Percentiles rank a stretch among this genome's conserved stretches.
Conservation (phyloP, 768 basidiomycete species). For the Vishniacozyma victoriae region DNA sequence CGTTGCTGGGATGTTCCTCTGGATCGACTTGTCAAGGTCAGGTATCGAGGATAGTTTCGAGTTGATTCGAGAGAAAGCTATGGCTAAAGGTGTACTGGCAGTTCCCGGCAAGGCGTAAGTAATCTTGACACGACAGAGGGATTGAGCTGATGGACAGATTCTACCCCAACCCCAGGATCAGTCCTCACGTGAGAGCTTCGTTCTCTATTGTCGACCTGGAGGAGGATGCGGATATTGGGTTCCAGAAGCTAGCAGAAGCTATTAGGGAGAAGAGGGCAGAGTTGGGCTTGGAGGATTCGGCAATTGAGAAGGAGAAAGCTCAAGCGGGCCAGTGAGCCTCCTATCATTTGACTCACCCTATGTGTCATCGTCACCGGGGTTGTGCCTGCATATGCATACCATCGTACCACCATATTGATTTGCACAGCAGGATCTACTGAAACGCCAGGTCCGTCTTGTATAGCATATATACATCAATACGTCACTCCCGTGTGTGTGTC, state of each 20-base stretch:
- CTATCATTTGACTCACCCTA: too few species aligned
- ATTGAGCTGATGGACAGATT: slow-evolving; percentile 52
- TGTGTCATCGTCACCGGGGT: too few species aligned
- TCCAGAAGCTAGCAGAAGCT: slow-evolving; percentile 57
- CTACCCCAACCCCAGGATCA: slow-evolving; percentile 63
- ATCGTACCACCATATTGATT: too few species aligned
- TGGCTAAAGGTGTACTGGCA: slow-evolving; percentile 77
- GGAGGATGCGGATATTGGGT: slow-evolving; percentile 63
- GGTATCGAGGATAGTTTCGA: slow-evolving; percentile 63
- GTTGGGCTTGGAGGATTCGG: slow-evolving; percentile 21
- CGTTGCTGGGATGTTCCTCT: slow-evolving; percentile 68
- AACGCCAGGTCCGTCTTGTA: too few species aligned
- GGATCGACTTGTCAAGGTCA: slow-evolving; percentile 49
- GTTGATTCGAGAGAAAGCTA: slow-evolving; percentile 67
- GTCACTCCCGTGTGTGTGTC: too few species aligned
- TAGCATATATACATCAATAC: too few species aligned
- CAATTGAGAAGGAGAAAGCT: too few species aligned
- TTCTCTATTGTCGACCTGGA: slow-evolving; percentile 58
- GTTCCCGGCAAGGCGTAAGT: slow-evolving; percentile 60
- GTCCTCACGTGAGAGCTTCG: slow-evolving; percentile 71
- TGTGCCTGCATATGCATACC: too few species aligned
- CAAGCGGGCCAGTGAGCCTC: too few species aligned
- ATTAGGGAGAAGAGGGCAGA: slow-evolving; percentile 38
- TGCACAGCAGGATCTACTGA: too few species aligned
- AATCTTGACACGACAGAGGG: too few species aligned